Evolutionary conservation across 257 asterid genomes (phyloP).

Genomic region (Solanum verrucosum): DNA sequence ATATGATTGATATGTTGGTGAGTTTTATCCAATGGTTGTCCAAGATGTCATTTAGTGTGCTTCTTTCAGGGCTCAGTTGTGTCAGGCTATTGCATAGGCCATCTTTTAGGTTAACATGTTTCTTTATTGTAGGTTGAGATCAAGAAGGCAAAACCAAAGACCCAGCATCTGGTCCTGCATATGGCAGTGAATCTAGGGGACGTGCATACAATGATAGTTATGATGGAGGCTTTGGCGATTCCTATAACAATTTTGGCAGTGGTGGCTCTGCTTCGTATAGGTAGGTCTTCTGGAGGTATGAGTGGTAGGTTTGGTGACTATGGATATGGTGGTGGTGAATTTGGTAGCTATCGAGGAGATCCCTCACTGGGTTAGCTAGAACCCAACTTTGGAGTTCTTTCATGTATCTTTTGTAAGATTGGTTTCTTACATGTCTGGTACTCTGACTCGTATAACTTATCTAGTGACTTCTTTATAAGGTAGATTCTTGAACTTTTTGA

Average conservation of each 20-base stretch:
- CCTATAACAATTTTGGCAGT: slow-evolving; percentile 66
- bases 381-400: not conserved
- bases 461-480: not conserved
- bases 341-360: slow-evolving; percentile 64
- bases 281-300: slow-evolving; percentile 38
- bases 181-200: slow-evolving; percentile 75
- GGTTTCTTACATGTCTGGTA: not conserved
- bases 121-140: slow-evolving; percentile 99
- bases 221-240: slow-evolving; percentile 61
- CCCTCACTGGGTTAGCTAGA: slow-evolving; percentile 42
- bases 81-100: slow-evolving; percentile 23
- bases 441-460: not conserved
- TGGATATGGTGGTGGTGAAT: slow-evolving; percentile 66
- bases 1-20: slow-evolving; percentile 88
- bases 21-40: slow-evolving; percentile 13
- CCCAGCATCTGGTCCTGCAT: slow-evolving; percentile 52
- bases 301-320: slow-evolving; percentile 75
- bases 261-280: slow-evolving; percentile 76
- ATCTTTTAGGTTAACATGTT: slow-evolving; percentile 83
- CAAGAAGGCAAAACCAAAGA: slow-evolving; percentile 99
- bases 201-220: slow-evolving; percentile 69
- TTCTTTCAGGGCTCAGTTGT: slow-evolving; percentile 27
- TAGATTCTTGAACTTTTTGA: not conserved
- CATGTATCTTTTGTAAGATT: not conserved
- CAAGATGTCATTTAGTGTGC: not conserved